These are phyloP conservation scores for Leptographium radiaticola DNA, from an alignment of 2,329 filamentous ascomycete species.

Conservation along the genomic window DNA sequence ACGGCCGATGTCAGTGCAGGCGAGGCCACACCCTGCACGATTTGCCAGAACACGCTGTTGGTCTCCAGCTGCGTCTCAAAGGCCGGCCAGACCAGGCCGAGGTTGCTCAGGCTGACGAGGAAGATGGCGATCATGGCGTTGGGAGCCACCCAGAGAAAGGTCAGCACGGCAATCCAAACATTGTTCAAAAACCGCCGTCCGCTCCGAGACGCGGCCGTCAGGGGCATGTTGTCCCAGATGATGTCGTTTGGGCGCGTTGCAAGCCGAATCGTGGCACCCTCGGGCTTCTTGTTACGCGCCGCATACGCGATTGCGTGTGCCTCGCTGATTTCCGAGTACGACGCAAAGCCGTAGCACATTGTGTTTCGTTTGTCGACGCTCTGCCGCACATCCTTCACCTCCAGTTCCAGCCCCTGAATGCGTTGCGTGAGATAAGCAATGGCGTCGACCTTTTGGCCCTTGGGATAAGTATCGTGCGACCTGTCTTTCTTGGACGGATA, in stretches of 20 bases:
- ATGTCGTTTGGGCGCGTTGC: constrained; percentile 83
- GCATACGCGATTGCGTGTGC: constrained; percentile 80
- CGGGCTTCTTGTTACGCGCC: constrained; percentile 65
- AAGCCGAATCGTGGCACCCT: constrained; percentile 62
- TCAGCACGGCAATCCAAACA: constrained; percentile 71
- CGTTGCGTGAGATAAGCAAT: constrained; percentile 85
- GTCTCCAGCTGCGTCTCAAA: constrained; percentile 54
- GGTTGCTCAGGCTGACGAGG: constrained; percentile 69
- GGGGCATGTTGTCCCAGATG: constrained; percentile 86
- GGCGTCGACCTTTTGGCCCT: constrained; percentile 71
- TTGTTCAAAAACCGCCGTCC: constrained; percentile 69
- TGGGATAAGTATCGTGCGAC: constrained; percentile 48
- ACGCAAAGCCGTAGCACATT: constrained; percentile 88
- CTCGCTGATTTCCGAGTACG: constrained; percentile 76
- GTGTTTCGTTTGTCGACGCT: constrained; percentile 78
- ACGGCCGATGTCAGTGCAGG: constrained; percentile 78
- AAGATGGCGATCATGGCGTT: constrained; percentile 95
- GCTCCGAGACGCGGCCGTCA: constrained; percentile 54
- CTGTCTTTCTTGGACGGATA: constrained; percentile 69
- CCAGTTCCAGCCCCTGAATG: constrained; percentile 67
- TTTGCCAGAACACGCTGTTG: constrained; percentile 61
- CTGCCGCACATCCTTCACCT: constrained; percentile 72
- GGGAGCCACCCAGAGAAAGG: constrained; percentile 74
- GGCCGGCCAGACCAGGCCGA: constrained; percentile 64
- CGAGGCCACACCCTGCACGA: constrained; percentile 83